Conservation (phyloP, 2,329 filamentous ascomycete species). For the Penicillium sclerotigenum region DNA sequence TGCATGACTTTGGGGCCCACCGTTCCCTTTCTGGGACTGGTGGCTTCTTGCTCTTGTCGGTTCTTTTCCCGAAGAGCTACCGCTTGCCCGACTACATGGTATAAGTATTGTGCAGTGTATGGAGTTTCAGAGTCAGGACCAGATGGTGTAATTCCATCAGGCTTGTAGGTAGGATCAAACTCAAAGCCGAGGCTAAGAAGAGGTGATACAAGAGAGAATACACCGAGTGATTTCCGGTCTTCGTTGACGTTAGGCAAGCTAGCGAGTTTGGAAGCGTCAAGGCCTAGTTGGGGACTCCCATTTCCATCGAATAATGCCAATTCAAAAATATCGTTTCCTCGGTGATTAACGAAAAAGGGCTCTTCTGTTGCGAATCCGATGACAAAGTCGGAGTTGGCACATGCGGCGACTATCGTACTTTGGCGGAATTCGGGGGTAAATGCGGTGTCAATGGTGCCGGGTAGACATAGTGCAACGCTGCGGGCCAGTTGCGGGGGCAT, state of each 20-base stretch:
- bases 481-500: conserved; percentile 37
- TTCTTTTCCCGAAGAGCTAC: conserved; percentile 15
- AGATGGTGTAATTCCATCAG: conserved; percentile 1
- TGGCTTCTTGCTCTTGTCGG: conserved; percentile 13
- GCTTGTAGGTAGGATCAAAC: conserved; percentile 12
- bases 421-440: conserved; percentile 36
- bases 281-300: conserved; percentile 14
- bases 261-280: conserved; percentile 10
- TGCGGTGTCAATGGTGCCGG: conserved; percentile 29
- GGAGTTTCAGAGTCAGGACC: conserved; percentile 9
- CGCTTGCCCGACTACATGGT: conserved; percentile 12
- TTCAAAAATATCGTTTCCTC: conserved; percentile 29
- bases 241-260: conserved; percentile 17
- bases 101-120: conserved; percentile 8
- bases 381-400: conserved; percentile 42
- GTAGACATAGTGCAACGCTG: conserved; percentile 37
- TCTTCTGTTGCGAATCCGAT: conserved; percentile 38
- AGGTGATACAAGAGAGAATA: conserved; percentile 29
- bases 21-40: neutral
- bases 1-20: conserved; percentile 18
- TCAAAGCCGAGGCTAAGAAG: conserved; percentile 12
- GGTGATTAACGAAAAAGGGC: conserved; percentile 35
- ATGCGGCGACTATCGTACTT: conserved; percentile 38
- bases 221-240: conserved; percentile 16
- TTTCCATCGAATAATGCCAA: conserved; percentile 16